Base-by-base conservation (phyloP, 2,329 filamentous ascomycete species). In the Fusarium sambucinum region DNA sequence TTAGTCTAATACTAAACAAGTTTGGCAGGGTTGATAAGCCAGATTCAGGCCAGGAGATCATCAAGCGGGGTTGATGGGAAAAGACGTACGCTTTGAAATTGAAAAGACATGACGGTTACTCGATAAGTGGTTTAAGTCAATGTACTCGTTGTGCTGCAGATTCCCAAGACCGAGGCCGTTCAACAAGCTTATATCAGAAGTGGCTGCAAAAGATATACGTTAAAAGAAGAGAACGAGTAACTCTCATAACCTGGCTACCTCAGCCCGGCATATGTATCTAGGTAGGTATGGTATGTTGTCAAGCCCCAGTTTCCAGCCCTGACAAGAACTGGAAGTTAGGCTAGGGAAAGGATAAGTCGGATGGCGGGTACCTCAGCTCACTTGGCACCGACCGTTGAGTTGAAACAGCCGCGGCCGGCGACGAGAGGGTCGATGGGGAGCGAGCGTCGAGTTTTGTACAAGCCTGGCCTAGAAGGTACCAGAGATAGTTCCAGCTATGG, bases 11-110 rank as follows among this genome's bases (percentile, higher is more conserved):
- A 17, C 33, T 45, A 32, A 55, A 30, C 23, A 29, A 38, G n/a
- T 50, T 53, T 54, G 40, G 41, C 23, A 56, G 46, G 40, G 30
- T 52, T 51, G 47, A 27, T 23, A 58, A 45, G 66, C 40, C 38
- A 54, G 37, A 29, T 14, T 41, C 45, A 17, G 46, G 51, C 35
- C 27, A 21, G 45, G 40, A 47, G 38, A 25, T 14, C 46, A 59
- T 19, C 25, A 47, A 61, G 55, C 42, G 48, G 50, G 55, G 55
- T 45, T 48, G 35, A 38, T 17, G 17, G 25, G 33, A 60, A 38
- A 45, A 42, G 16, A 64, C 72, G 40, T 66, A 74, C 72, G 30
- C 55, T 71, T 53, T 74, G 70, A 33, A 74, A 74, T 45, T 73
- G 70, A 50, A 69, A 66, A 19, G 72, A 73, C 72, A 74, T 74